These are phyloP conservation scores for Santalum album DNA, from an alignment of 164 flowering plant species.

Conservation along the genomic window DNA sequence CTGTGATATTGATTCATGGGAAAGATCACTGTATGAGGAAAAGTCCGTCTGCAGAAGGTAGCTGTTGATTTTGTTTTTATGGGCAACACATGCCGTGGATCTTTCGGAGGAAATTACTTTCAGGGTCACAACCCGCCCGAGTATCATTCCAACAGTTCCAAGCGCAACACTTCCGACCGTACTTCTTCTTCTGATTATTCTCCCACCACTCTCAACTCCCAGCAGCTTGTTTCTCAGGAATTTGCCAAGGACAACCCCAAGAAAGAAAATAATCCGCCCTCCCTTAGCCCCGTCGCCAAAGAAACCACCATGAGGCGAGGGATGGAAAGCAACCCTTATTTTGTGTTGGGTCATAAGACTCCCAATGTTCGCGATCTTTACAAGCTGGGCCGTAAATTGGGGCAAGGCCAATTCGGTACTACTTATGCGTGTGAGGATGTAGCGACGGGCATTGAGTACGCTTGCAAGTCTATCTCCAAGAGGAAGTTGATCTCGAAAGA, in stretches of 20 bases:
- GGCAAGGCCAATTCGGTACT: slow-evolving; percentile 92
- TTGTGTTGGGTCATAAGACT: slow-evolving; percentile 82
- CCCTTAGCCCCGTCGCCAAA: slow-evolving; percentile 24
- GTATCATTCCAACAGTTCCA: slow-evolving; percentile 32
- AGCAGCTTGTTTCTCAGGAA: slow-evolving; percentile 30
- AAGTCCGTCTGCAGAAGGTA: slow-evolving; percentile 12
- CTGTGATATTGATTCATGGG: background rate
- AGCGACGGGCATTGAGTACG: slow-evolving; percentile 58
- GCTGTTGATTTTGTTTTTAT: slow-evolving; percentile 41
- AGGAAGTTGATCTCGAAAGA: slow-evolving; percentile 80
- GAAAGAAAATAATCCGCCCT: background rate
- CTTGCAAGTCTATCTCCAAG: slow-evolving; percentile 81
- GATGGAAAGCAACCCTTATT: slow-evolving; percentile 46
- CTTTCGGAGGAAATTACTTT: slow-evolving; percentile 50
- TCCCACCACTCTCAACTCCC: slow-evolving; percentile 24
- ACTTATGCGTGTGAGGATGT: slow-evolving; percentile 68
- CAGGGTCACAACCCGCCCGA: slow-evolving; percentile 60
- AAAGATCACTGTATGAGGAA: slow-evolving; percentile 29
- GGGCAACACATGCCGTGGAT: slow-evolving; percentile 99
- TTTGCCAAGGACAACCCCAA: slow-evolving; percentile 21
- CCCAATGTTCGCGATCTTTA: slow-evolving; percentile 77
- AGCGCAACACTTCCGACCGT: slow-evolving; percentile 25
- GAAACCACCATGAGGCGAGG: slow-evolving; percentile 56
- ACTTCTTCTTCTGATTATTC: slow-evolving; percentile 29
- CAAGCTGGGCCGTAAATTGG: slow-evolving; percentile 71